Evolutionary conservation across 257 asterid species (phyloP).

Genomic region (Nicotiana tomentosiformis): DNA sequence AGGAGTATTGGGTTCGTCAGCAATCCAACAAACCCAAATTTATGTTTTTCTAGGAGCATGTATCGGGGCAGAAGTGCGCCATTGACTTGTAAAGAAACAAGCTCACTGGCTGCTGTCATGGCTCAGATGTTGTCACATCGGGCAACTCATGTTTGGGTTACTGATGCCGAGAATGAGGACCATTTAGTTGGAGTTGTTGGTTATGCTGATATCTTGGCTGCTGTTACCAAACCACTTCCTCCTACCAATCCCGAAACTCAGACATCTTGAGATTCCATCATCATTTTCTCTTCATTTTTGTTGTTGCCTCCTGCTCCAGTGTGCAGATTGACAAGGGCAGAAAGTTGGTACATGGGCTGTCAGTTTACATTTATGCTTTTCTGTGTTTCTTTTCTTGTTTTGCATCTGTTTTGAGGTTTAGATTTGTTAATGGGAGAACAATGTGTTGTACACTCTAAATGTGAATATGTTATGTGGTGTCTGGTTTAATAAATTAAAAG

Average conservation of each 20-base stretch:
- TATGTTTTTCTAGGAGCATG: constrained; percentile 66
- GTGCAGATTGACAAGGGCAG: neutral
- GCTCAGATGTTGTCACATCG: constrained; percentile 98
- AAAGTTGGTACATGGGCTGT: neutral
- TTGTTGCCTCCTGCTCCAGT: neutral
- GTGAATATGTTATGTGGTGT: constrained; percentile 5
- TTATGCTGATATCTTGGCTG: constrained; percentile 78
- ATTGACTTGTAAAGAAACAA: constrained; percentile 69
- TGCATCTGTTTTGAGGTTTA: constrained; percentile 5
- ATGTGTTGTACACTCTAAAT: neutral
- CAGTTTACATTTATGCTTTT: neutral
- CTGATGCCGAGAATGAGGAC: constrained; percentile 70
- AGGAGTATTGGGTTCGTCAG: constrained; percentile 71
- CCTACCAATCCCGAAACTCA: constrained; percentile 37
- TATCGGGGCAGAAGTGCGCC: constrained; percentile 93
- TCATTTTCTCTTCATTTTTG: neutral
- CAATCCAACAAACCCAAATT: constrained; percentile 34
- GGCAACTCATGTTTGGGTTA: constrained; percentile 96
- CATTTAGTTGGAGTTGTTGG: constrained; percentile 79
- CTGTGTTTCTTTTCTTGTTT: neutral
- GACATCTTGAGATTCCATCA: constrained; percentile 18
- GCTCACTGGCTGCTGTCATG: constrained; percentile 94
- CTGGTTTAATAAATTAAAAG: neutral
- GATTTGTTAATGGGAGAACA: neutral
- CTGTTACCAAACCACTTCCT: constrained; percentile 60